These are phyloP conservation scores for Auricularia cornea DNA, from an alignment of 768 basidiomycete genomes.

Conservation along the genomic window DNA sequence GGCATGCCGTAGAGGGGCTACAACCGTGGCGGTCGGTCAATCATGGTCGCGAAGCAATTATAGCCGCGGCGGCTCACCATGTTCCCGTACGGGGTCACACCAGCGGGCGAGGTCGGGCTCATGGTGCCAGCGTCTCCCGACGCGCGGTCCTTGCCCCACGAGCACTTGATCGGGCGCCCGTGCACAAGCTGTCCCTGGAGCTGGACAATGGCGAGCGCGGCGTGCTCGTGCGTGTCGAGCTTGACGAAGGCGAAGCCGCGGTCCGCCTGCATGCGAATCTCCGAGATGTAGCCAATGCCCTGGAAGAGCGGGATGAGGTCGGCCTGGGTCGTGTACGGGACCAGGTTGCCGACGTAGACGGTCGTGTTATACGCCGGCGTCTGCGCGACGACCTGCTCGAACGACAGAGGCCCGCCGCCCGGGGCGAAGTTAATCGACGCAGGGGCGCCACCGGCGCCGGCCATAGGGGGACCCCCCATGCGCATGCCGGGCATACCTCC, in stretches of 20 bases:
- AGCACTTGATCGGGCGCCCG: constrained; percentile 94
- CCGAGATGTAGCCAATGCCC: constrained; percentile 95
- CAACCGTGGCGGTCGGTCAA: constrained; percentile 3
- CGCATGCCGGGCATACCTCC: constrained; percentile 14
- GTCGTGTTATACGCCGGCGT: constrained; percentile 92
- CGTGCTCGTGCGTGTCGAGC: constrained; percentile 96
- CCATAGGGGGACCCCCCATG: constrained; percentile 25
- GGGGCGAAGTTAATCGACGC: constrained; percentile 74
- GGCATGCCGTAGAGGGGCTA: constrained; percentile 90
- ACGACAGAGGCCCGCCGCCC: constrained; percentile 78
- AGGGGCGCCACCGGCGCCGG: constrained; percentile 52
- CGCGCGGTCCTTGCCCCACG: constrained; percentile 95
- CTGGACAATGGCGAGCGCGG: constrained; percentile 96
- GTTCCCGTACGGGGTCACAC: constrained; percentile 59
- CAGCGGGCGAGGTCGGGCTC: constrained; percentile 48
- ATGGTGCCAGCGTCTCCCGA: constrained; percentile 48
- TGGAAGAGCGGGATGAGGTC: constrained; percentile 98
- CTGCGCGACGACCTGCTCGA: constrained; percentile 89
- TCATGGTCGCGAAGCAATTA: constrained; percentile 1
- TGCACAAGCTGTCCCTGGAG: constrained; percentile 96
- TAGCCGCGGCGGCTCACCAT: constrained; percentile 49
- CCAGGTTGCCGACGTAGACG: constrained; percentile 97
- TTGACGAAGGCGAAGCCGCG: constrained; percentile 99
- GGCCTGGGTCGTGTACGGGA: constrained; percentile 93
- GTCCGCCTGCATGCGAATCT: constrained; percentile 99